Base-by-base conservation (phyloP, 495 filamentous ascomycete genomes). In the Echria macrotheca region DNA sequence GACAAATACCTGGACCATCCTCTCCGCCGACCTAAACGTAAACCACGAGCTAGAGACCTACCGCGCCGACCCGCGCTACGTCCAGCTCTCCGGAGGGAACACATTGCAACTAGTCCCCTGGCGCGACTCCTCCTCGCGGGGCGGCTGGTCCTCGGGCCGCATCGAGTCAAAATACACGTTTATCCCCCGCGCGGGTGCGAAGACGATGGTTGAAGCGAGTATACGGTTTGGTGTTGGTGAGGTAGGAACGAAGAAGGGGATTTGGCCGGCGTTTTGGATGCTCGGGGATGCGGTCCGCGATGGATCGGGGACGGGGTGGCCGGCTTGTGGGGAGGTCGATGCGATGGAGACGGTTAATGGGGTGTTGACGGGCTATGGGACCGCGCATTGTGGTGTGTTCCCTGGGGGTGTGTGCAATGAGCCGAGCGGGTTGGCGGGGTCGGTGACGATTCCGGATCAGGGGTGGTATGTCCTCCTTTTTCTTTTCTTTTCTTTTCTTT, bases 241-340 rank as follows among this genome's bases (percentile, higher is more conserved):
- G 3, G 18, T 24, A 12, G 41, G 31, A 5, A 51, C 61, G 10
- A 65, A 72, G 53, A 59, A 70, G 56, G 70, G 70, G 7, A 67
- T 75, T 57, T 75, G 70, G 71, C 71, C 71, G 2, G 71, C 70
- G 0, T 75, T 72, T 63, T 75, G 68, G 71, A 50, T 68, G 25
- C 65, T 75, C 14, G 70, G 71, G 3, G 42, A 64, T 35, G 49
- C 54, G 10, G 47, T 66, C 23, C 64, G 67, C 6, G n/a, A n/a
- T n/a, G n/a, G n/a, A n/a, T 43, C 60, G 23, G 66, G 67, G 2
- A 57, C 53, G 0, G 14, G n/a, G 2, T 74, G 69, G 71, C 70
- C 71, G 9, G 54, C 32, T 25, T 70, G 68, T 56, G 71, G 70
- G 40, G 72, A 75, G 59, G 55, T 73, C 50, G 72, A 75, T 52